Conservation (phyloP, 83 land plant species). For the Picea abies region DNA sequence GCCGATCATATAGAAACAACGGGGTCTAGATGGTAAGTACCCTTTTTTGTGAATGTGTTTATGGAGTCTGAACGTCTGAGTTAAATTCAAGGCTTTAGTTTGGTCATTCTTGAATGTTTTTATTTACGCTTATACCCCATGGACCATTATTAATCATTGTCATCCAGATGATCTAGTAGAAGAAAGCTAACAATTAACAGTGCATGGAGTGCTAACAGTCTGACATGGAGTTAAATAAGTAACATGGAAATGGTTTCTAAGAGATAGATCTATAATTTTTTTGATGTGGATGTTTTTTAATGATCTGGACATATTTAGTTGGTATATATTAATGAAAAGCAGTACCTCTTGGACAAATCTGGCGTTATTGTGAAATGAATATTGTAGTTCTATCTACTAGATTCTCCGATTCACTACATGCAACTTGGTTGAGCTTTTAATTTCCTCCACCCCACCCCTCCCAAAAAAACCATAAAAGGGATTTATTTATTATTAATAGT, state of each 20-base stretch:
- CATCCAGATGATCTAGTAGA: no score
- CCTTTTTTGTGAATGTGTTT: not conserved
- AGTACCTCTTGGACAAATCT: not conserved
- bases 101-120: no score
- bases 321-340: not conserved
- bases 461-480: not conserved
- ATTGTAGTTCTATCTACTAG: not conserved
- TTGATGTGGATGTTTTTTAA: not conserved
- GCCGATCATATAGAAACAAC: conserved; percentile 12
- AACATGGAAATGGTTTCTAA: not conserved
- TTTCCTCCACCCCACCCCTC: no score
- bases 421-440: not conserved
- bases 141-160: no score
- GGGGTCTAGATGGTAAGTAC: not conserved
- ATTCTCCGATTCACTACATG: not conserved
- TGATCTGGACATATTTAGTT: not conserved
- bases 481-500: not conserved
- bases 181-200: no score
- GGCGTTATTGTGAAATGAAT: not conserved
- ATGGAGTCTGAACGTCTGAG: not conserved
- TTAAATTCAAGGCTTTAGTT: not conserved
- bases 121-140: no score
- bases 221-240: not conserved
- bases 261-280: not conserved
- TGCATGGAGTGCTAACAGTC: not conserved